Percentiles rank a stretch among this genome's conserved stretches.
phyloP scores from a whole-genome alignment of 768 basidiomycete species.

The Leccinum pellstonianum region DNA sequence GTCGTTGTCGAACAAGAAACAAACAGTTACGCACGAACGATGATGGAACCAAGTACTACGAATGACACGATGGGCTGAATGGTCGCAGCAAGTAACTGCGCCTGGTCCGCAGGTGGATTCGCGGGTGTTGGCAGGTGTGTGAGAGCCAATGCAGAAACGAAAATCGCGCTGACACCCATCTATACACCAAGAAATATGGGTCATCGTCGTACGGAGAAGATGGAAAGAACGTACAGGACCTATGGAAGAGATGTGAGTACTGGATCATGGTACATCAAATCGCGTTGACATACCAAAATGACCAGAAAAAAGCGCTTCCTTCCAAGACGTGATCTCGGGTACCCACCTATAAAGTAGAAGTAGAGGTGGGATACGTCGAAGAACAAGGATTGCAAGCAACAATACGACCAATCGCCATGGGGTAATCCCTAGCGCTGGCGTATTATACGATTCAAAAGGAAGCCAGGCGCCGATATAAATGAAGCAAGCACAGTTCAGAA shows the following conservation, averaged over 20 bases:
- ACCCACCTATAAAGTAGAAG: slow-evolving; percentile 78
- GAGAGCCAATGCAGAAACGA: slow-evolving; percentile 76
- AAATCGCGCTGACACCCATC: slow-evolving; percentile 93
- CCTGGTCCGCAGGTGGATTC: slow-evolving; percentile 61
- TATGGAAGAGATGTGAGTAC: slow-evolving; percentile 21
- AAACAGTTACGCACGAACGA: slow-evolving; percentile 59
- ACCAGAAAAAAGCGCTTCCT: slow-evolving; percentile 86
- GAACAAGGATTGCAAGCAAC: slow-evolving; percentile 60
- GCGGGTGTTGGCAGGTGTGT: slow-evolving; percentile 56
- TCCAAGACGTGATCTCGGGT: slow-evolving; percentile 82
- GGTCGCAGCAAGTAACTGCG: slow-evolving; percentile 68
- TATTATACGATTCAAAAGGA: slow-evolving; percentile 59
- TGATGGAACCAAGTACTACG: slow-evolving; percentile 81
- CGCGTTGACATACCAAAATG: slow-evolving; percentile 67
- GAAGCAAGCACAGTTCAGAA: slow-evolving; percentile 79
- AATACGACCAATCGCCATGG: slow-evolving; percentile 74
- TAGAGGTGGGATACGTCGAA: slow-evolving; percentile 81
- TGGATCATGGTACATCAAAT: not conserved
- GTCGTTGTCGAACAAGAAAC: not conserved
- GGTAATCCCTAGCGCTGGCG: slow-evolving; percentile 54
- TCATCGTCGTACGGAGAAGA: not conserved
- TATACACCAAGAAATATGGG: slow-evolving; percentile 28
- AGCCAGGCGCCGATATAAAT: slow-evolving; percentile 89
- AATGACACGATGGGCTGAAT: slow-evolving; percentile 87
- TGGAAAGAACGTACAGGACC: slow-evolving; percentile 48